Percentiles rank a stretch among this genome's conserved stretches.
These are phyloP conservation scores for Takashimella tepidaria DNA, from an alignment of 1,284 basidiomycete species.

Conservation along the genomic window DNA sequence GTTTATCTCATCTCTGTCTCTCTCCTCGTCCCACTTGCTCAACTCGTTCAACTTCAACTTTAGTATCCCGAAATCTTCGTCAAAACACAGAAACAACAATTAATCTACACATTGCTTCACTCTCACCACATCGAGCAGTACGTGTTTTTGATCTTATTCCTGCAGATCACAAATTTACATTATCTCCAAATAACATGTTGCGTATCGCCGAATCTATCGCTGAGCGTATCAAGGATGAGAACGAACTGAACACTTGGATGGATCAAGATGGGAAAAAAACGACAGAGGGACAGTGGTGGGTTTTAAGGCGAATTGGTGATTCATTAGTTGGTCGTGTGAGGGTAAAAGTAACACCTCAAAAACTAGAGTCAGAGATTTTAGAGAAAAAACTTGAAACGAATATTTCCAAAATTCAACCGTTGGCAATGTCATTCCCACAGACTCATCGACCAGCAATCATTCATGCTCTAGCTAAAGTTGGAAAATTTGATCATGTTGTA, in stretches of 20 bases:
- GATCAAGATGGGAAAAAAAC: neutral
- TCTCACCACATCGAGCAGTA: neutral
- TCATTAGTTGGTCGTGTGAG: too few relatives aligned
- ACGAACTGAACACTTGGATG: neutral
- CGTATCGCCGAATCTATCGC: neutral
- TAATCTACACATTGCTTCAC: neutral
- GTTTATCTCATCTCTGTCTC: slow-evolving; percentile 3
- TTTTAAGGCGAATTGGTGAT: neutral
- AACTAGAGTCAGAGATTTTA: too few relatives aligned
- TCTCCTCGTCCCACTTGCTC: neutral
- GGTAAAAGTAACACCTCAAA: too few relatives aligned
- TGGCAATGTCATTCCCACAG: too few relatives aligned
- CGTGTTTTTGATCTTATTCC: neutral
- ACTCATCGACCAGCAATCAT: too few relatives aligned
- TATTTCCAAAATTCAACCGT: too few relatives aligned
- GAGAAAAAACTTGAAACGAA: too few relatives aligned
- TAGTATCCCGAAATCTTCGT: too few relatives aligned
- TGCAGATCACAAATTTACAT: neutral
- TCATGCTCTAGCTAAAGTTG: too few relatives aligned
- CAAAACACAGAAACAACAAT: too few relatives aligned
- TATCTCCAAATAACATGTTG: neutral
- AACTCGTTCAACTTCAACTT: neutral
- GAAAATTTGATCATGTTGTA: too few relatives aligned
- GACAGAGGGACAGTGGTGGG: neutral
- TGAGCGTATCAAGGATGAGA: neutral